phyloP scores from a whole-genome alignment of 768 basidiomycete species.

The Boletus barrowsii region DNA sequence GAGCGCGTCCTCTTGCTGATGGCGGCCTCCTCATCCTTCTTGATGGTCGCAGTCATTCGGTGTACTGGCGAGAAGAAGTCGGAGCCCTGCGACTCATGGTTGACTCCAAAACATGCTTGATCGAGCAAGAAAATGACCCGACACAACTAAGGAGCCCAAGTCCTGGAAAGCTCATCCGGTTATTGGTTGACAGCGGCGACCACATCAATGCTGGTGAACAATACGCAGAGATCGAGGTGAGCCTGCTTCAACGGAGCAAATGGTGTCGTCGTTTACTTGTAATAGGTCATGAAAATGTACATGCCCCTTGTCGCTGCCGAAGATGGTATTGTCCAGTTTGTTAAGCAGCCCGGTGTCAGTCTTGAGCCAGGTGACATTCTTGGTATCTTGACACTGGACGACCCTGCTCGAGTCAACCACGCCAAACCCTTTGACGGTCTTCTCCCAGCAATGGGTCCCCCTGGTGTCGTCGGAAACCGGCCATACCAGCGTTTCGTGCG shows the following conservation, averaged over 20 bases:
- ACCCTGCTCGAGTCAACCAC: constrained; percentile 94
- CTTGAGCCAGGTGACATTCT: constrained; percentile 96
- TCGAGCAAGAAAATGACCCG: constrained; percentile 99
- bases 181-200: constrained; percentile 94
- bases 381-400: constrained; percentile 94
- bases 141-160: constrained; percentile 94
- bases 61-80: constrained; percentile 98
- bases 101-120: constrained; percentile 95
- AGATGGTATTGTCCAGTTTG: constrained; percentile 90
- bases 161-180: constrained; percentile 94
- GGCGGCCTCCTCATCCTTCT: constrained; percentile 90
- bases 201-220: constrained; percentile 95
- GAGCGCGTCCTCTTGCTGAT: constrained; percentile 88
- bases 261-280: constrained; percentile 1
- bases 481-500: constrained; percentile 81
- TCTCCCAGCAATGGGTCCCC: constrained; percentile 82
- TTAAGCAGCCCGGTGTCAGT: constrained; percentile 97
- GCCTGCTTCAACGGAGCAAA: constrained; percentile 16
- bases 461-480: constrained; percentile 83
- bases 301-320: constrained; percentile 96
- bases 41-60: constrained; percentile 92
- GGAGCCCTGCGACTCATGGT: constrained; percentile 90
- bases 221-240: constrained; percentile 96
- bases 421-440: constrained; percentile 98
- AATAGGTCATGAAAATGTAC: constrained; percentile 98